Percentiles rank a stretch among this genome's conserved stretches.
Conservation (phyloP, 208 protist genomes). For the Crithidia fasciculata region DNA sequence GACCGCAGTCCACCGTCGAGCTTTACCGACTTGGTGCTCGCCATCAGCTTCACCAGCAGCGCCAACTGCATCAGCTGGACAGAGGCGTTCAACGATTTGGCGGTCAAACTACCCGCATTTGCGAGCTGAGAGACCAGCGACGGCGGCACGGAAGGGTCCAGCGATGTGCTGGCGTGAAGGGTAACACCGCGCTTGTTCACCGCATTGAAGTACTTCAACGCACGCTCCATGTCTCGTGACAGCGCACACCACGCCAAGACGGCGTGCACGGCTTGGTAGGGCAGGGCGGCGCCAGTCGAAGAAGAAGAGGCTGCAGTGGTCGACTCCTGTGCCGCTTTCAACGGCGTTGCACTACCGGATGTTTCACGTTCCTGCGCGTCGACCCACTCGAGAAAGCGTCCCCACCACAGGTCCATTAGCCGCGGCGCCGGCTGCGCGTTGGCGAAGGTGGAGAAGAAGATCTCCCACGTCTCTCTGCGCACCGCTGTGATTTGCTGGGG, state of each 20-base stretch:
- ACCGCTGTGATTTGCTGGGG: constrained; percentile 7
- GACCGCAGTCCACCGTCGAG: constrained; percentile 78
- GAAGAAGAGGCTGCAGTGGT: not conserved
- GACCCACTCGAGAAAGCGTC: constrained; percentile 40
- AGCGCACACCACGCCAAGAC: constrained; percentile 70
- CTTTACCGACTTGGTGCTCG: constrained; percentile 66
- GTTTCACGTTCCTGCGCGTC: constrained; percentile 1
- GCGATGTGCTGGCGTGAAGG: constrained; percentile 5
- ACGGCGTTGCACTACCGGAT: constrained; percentile 1
- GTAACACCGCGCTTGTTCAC: constrained; percentile 62
- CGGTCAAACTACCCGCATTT: constrained; percentile 40
- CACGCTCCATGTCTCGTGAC: constrained; percentile 70
- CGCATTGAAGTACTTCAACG: constrained; percentile 60
- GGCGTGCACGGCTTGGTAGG: constrained; percentile 61
- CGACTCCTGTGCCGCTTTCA: not conserved
- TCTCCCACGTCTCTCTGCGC: constrained; percentile 53
- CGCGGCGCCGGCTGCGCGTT: constrained; percentile 63
- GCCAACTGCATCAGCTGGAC: constrained; percentile 69
- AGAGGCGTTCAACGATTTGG: constrained; percentile 1
- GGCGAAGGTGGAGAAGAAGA: constrained; percentile 59
- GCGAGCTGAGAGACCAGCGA: not conserved
- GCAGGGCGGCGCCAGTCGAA: constrained; percentile 35
- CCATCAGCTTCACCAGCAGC: constrained; percentile 80
- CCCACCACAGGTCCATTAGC: constrained; percentile 86
- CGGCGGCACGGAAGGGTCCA: not conserved